Base-by-base conservation (phyloP, 192 early-diverging fungal genomes). In the Umbelopsis sp. region DNA sequence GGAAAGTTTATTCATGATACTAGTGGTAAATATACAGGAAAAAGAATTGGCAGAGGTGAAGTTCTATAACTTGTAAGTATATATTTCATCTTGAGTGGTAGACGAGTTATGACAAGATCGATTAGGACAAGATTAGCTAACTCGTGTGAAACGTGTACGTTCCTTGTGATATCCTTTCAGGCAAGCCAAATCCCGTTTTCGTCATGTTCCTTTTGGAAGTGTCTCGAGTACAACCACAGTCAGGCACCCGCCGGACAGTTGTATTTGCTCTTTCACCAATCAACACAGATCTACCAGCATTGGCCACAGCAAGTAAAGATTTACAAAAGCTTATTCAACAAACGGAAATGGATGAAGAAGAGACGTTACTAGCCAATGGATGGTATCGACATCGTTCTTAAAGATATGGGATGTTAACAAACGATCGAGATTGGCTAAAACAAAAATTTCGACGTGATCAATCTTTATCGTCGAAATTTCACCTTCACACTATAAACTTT, bases 171-270 rank as follows among this genome's bases (percentile, higher is more conserved):
- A 29, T 62, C 34, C n/a, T 26, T 20, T 17, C 56, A 62, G 56
- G 31, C 56, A 62, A 62, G 56, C 56, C 16, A n/a, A 62, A 34
- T 62, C 56, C 56, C 31, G 29, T 62, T 62, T 62, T 62, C 17
- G 56, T 62, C 24, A 62, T 62, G 56, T 62, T 62, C 34, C 34
- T 17, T 62, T 62, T 62, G 31, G 29, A 16, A 6, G 56, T 32
- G 31, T 20, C 31, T 34, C 56, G 56, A 62, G 56, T 34, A 26
- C 56, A 62, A 32, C 56, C 56, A 20, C 29, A 34, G 16, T 31
- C 56, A 31, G 16, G 14, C 5, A 34, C 32, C 31, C 26, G 29
- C 9, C 32, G 29, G 56, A 34, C 56, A 14, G 56, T 62, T 32
- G 31, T 32, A 14, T 20, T 62, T 34, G 56, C 31, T 11, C 14